Base-by-base conservation (phyloP, 1,139 yeast genomes). In the Zygoascus hellenicus region DNA sequence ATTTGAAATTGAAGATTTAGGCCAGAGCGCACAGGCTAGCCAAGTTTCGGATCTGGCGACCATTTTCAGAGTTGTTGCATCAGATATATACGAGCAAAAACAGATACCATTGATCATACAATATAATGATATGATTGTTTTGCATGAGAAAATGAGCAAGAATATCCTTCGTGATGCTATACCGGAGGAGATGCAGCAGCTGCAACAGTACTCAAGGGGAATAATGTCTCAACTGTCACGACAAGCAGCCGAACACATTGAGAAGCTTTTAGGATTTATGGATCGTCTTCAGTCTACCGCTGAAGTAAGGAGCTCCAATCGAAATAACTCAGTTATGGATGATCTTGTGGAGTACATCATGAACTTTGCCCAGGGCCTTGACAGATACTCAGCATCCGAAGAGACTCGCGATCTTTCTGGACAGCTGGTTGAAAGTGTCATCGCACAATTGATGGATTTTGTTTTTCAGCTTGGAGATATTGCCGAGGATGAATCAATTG, bases 401-500 rank as follows among this genome's bases (percentile, higher is more conserved):
- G 50, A 57, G n/a, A 57, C 62, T 3, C 55, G 54, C 19, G 51
- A 53, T 19, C 54, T 64, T 13, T 42, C 64, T 14, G 63, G 66
- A 2, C 47, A 53, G 3, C 44, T 66, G n/a, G 54, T 63, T 5
- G 69, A 67, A 49, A 54, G 54, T 17, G 51, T 58, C 15, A 62
- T 62, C 6, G 51, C 55, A 2, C 42, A 57, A 5, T 47, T 63
- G 6, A 58, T 64, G 29, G 41, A 48, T 1, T 51, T 52, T 9
- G 54, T 66, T 10, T 63, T 58, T 43, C 50, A 54, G 5, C 53
- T 54, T 40, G 53, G 50, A 11, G 68, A 64, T 37, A 66, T 68
- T 41, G 58, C 69, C 1, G 69, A 61, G 38, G 57, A 50, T 15
- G 70, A 68, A 42, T 59, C 66, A 28, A 53, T 54, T 30, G 61